Base-by-base conservation (phyloP, 1,139 yeast species). In the Diutina siamensis region DNA sequence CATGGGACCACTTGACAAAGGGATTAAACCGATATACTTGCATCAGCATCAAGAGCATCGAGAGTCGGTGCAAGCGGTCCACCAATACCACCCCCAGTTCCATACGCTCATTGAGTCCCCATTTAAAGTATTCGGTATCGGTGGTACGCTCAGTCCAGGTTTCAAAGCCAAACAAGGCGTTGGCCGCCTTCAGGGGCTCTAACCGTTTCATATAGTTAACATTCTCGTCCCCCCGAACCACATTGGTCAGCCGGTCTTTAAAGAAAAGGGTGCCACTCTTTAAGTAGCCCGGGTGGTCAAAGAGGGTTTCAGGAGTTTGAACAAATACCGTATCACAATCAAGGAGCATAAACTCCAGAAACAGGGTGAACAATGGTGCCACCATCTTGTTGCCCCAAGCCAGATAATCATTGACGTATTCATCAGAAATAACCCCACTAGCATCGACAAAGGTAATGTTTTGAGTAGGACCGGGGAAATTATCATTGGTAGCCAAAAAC, bases 291-390 rank as follows among this genome's bases (percentile, higher is more conserved):
- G 12, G 18, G 18, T n/a, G 27, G 15, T 20, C 40, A n/a, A 36
- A 36, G 12, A 36, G 18, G 4, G n/a, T 4, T 5, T 12, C 18
- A 9, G 40, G 40, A 5, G 15, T n/a, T n/a, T 36, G 25, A 15
- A 36, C 40, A n/a, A 36, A 36, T 8, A 36, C 40, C 2, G 40
- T n/a, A n/a, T 36, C 40, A n/a, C 28, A 20, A 21, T 36, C 40
- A 4, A 36, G 3, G 8, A 36, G 18, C 40, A 36, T 36, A 22
- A 21, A 13, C 13, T 36, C 40, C 3, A 3, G 15, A 21, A 21
- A 36, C 28, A n/a, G 17, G 15, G 18, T 3, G 18, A 36, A 36
- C 18, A 36, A 4, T 10, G n/a, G 3, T 5, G 40, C 40, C 2
- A 36, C 7, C 28, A 15, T 13, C 28, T 36, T 36, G 2, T 20